Evolutionary conservation across 192 early-diverging fungal genomes (phyloP).

Genomic region (Podila verticillata): DNA sequence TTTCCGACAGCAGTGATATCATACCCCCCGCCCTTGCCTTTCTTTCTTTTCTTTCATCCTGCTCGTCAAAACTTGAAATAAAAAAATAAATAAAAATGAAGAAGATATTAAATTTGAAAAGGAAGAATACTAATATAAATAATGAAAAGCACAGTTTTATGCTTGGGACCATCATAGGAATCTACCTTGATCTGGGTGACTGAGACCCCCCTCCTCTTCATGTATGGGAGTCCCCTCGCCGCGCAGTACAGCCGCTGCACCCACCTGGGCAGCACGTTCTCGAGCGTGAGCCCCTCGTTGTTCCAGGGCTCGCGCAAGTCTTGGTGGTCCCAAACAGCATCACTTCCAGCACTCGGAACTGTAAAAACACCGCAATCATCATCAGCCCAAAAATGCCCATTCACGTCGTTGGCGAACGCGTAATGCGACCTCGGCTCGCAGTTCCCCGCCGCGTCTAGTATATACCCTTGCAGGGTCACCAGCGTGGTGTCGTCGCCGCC

Average conservation of each 20-base stretch:
- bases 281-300: conserved; percentile 12
- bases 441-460: conserved; percentile 61
- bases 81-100: no score
- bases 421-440: conserved; percentile 63
- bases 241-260: conserved; percentile 20
- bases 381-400: conserved; percentile 79
- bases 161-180: not conserved
- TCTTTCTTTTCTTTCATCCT: no score
- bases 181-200: conserved; percentile 10
- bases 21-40: no score
- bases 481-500: conserved; percentile 66
- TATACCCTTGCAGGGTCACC: conserved; percentile 73
- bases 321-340: conserved; percentile 67
- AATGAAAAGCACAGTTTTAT: not conserved
- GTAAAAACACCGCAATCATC: conserved; percentile 67
- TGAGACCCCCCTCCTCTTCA: not conserved
- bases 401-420: conserved; percentile 71
- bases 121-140: no score
- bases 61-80: no score
- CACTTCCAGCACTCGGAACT: conserved; percentile 72
- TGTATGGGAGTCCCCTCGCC: conserved; percentile 10
- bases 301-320: conserved; percentile 22
- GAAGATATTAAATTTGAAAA: no score
- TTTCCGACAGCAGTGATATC: no score
- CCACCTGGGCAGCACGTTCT: conserved; percentile 27